A percentile compares a stretch with the other conserved stretches of the same genome.
Evolutionary conservation across 2,329 filamentous ascomycete genomes (phyloP).

Genomic region (Orbilia ellipsospora): DNA sequence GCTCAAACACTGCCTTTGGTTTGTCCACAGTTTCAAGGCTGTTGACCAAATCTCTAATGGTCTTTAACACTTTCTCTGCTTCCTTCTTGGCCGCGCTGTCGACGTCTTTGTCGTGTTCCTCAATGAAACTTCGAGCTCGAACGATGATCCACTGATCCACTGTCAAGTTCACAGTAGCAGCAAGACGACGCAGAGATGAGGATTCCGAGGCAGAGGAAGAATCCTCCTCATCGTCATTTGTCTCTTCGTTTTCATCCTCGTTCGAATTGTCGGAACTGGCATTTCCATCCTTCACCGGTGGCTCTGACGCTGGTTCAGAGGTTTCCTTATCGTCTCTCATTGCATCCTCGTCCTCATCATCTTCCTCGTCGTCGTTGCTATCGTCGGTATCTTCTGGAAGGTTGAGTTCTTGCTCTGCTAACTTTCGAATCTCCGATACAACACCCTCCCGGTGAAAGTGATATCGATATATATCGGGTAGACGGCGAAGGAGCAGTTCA

Average conservation of each 20-base stretch:
- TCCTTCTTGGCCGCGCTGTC: conserved; percentile 79
- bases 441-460: conserved; percentile 98
- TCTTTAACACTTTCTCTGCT: conserved; percentile 78
- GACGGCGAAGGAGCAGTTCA: conserved; percentile 83
- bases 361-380: conserved; percentile 36
- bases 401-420: conserved; percentile 69
- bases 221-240: conserved; percentile 57
- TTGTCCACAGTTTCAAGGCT: conserved; percentile 65
- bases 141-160: conserved; percentile 74
- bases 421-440: conserved; percentile 85
- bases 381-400: conserved; percentile 55
- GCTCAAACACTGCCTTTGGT: conserved; percentile 76
- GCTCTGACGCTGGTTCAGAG: conserved; percentile 61
- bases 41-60: conserved; percentile 76
- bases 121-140: conserved; percentile 83
- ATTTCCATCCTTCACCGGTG: conserved; percentile 62
- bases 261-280: conserved; percentile 60
- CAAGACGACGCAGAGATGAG: conserved; percentile 57
- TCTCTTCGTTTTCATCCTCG: conserved; percentile 63
- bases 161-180: conserved; percentile 60
- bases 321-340: conserved; percentile 67
- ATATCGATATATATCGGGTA: conserved; percentile 90
- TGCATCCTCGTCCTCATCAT: conserved; percentile 64
- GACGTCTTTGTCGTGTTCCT: conserved; percentile 81
- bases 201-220: conserved; percentile 41